Base-by-base conservation (phyloP, 73 alveolate genomes). In the Paramecium caudatum region DNA sequence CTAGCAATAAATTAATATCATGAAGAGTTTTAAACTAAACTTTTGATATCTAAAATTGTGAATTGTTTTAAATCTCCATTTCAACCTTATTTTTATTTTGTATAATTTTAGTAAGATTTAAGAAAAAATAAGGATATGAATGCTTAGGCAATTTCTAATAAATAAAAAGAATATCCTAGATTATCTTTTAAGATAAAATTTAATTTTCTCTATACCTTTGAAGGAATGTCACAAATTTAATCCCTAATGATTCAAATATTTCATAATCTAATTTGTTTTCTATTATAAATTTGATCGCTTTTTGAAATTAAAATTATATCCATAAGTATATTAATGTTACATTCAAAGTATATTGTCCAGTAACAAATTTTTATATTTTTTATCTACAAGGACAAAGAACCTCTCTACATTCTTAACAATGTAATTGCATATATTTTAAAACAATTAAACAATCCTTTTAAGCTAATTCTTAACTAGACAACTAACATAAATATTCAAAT, bases 141-240 rank as follows among this genome's bases (percentile, higher is more conserved):
- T 23, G 17, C 10, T 15, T 6, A 33, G 27, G 27, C 61, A 33
- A 32, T 30, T 65, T 36, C 3, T 65, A 10, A 15, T 25, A 65
- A 1, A 30, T 65, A 6, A 25, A 65, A 36, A 65, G 10, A 9
- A 65, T 43, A 65, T 65, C 83, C 15, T 65, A 36, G 17, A 65
- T 33, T 65, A 65, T 65, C 34, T 36, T 36, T 5, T 65, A 65
- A 3, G 83, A 65, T 65, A 65, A 65, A 4, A 65, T 43, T 65
- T 30, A 36, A 65, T 65, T 65, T 33, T 65, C 49, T 65, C 49
- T 65, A 33, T 65, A 65, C 34, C 34, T 33, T 36, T 65, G 34
- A 1, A 65, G 49, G 33, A 65, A 65, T 3, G 83, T 65, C 2
- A 36, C 47, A 36, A 33, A 65, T 65, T 65, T 65, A 33, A 65